Percentiles rank a stretch among this genome's conserved stretches.
Evolutionary conservation across 192 early-diverging fungal species (phyloP).

Genomic region (Coemansia sp.): DNA sequence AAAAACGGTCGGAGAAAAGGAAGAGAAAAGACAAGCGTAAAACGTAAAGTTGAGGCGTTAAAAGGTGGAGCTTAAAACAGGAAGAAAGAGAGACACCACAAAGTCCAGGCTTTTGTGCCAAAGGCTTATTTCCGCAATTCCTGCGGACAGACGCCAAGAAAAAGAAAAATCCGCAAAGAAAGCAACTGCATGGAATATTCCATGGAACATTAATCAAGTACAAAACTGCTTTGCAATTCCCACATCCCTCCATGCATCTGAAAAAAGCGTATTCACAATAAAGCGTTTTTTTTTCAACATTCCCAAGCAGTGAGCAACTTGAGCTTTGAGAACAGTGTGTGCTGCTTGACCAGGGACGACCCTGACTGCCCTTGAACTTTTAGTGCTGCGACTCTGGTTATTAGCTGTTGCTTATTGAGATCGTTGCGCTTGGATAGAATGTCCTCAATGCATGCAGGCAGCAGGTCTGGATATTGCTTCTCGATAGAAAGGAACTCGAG

Average conservation of each 20-base stretch:
- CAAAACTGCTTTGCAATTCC: too few species aligned
- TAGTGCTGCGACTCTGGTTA: slow-evolving; percentile 73
- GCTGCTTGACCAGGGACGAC: slow-evolving; percentile 49
- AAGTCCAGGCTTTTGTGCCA: not conserved
- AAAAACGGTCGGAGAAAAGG: not conserved
- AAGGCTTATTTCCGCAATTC: not conserved
- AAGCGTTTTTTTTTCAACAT: too few species aligned
- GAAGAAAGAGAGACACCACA: slow-evolving; percentile 1
- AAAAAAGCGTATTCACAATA: not conserved
- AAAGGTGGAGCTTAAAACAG: not conserved
- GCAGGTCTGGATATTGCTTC: slow-evolving; percentile 89
- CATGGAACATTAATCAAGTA: not conserved
- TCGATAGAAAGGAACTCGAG: slow-evolving; percentile 90
- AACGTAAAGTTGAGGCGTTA: slow-evolving; percentile 6
- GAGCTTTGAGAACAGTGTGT: slow-evolving; percentile 46
- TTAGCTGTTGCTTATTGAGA: slow-evolving; percentile 79
- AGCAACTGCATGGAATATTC: slow-evolving; percentile 22
- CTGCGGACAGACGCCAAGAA: slow-evolving; percentile 6
- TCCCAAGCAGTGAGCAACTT: slow-evolving; percentile 47
- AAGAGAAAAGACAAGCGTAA: not conserved
- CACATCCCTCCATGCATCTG: too few species aligned
- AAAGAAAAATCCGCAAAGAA: slow-evolving; percentile 4
- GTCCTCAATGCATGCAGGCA: slow-evolving; percentile 90
- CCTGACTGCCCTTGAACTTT: slow-evolving; percentile 50
- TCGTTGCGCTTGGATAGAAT: slow-evolving; percentile 87